These are phyloP conservation scores for Mortierella sp. DNA, from an alignment of 371 early-diverging fungal genomes.

Conservation along the genomic window DNA sequence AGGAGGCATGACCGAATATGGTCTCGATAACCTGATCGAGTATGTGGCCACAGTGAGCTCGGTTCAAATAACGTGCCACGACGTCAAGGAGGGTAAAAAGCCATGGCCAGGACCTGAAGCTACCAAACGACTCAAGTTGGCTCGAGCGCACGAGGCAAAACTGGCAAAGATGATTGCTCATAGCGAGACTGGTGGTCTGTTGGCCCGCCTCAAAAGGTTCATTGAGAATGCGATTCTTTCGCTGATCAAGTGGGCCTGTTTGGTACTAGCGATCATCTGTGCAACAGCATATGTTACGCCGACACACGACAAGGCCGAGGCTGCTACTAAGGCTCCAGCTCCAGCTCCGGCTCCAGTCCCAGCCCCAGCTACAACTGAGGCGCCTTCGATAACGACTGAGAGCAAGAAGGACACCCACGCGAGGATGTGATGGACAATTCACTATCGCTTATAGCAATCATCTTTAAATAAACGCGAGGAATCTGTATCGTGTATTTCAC, in stretches of 20 bases:
- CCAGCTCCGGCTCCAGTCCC: constrained; percentile 27
- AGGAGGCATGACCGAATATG: constrained; percentile 37
- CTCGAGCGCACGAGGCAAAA: not conserved
- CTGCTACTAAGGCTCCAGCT: no score
- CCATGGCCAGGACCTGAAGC: constrained; percentile 52
- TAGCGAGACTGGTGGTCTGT: not conserved
- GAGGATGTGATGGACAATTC: no score
- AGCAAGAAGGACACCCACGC: no score
- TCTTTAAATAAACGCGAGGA: no score
- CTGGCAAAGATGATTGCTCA: constrained; percentile 1
- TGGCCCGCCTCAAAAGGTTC: constrained; percentile 5
- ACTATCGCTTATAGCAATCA: no score
- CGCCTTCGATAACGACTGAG: no score
- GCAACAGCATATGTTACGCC: constrained; percentile 36
- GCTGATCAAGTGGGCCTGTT: constrained; percentile 41
- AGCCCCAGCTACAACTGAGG: no score
- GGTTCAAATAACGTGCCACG: constrained; percentile 29
- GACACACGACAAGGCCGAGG: no score
- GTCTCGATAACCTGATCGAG: constrained; percentile 25
- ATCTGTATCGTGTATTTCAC: no score
- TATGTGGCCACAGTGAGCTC: constrained; percentile 31
- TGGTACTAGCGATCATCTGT: constrained; percentile 36
- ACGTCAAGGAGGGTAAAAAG: constrained; percentile 34
- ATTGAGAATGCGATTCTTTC: constrained; percentile 23
- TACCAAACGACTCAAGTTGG: constrained; percentile 24